These are phyloP conservation scores for Floccularia luteovirens DNA, from an alignment of 768 basidiomycete species.

Conservation along the genomic window DNA sequence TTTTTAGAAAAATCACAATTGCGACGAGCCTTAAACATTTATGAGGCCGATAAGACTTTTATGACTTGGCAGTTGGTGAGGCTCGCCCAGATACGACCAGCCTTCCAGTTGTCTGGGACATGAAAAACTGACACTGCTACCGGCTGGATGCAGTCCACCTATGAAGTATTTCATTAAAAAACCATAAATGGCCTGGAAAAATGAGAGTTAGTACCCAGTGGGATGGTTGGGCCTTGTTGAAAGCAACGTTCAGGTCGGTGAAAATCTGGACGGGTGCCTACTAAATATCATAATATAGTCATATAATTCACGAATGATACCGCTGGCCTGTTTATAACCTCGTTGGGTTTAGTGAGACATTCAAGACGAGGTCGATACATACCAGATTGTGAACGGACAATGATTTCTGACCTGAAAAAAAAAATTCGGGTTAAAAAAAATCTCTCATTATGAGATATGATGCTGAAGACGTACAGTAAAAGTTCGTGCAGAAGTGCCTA, in stretches of 20 bases:
- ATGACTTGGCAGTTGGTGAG: conserved; percentile 8
- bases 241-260: conserved; percentile 47
- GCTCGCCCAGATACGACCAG: conserved; percentile 58
- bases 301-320: conserved; percentile 10
- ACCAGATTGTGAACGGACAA: conserved; percentile 69
- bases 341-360: not conserved
- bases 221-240: conserved; percentile 30
- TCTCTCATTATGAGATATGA: not conserved
- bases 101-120: conserved; percentile 61
- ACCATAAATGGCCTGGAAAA: not conserved
- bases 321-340: conserved; percentile 23
- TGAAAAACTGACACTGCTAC: conserved; percentile 32
- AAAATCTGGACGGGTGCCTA: conserved; percentile 39
- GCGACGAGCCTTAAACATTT: conserved; percentile 41
- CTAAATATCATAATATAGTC: not conserved
- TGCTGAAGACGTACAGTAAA: conserved; percentile 33
- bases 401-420: conserved; percentile 39
- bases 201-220: conserved; percentile 31
- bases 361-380: conserved; percentile 7
- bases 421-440: not conserved
- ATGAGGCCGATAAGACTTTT: not conserved
- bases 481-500: conserved; percentile 39
- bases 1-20: conserved; percentile 53
- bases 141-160: conserved; percentile 34
- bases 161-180: not conserved